Evolutionary conservation across 306 rosid genomes (phyloP).

Genomic region (Casuarina glauca): DNA sequence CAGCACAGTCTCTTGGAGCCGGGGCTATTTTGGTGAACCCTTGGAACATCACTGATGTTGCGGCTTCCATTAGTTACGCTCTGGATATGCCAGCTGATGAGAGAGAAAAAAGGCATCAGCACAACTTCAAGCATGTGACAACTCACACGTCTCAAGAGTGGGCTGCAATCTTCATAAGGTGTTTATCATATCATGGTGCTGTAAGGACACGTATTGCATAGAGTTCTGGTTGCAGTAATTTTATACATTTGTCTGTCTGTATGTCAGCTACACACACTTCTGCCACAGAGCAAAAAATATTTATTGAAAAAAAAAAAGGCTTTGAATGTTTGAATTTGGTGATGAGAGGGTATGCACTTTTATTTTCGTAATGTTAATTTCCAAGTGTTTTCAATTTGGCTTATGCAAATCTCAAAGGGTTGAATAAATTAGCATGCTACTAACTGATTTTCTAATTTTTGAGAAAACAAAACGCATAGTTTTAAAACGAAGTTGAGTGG

Average conservation of each 20-base stretch:
- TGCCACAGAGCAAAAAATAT: neutral
- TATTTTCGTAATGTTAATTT: neutral
- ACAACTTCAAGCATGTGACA: conserved; percentile 89
- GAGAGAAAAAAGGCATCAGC: conserved; percentile 90
- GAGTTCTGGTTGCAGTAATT: conserved; percentile 2
- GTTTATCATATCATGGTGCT: conserved; percentile 23
- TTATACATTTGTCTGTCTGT: neutral
- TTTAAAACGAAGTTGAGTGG: neutral
- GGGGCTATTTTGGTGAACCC: conserved; percentile 97
- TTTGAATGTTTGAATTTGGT: neutral
- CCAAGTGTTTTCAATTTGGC: neutral
- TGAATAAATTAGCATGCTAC: neutral
- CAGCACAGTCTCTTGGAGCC: conserved; percentile 98
- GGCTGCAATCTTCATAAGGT: conserved; percentile 99
- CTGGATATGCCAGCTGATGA: conserved; percentile 90
- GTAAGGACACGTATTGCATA: conserved; percentile 13
- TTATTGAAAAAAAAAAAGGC: neutral
- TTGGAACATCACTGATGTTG: conserved; percentile 93
- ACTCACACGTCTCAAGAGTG: conserved; percentile 97
- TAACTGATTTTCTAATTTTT: neutral
- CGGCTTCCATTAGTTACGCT: conserved; percentile 88
- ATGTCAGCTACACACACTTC: neutral
- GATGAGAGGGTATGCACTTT: conserved; percentile 6
- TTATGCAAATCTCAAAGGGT: neutral
- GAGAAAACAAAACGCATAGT: neutral